Conservation (phyloP, 2,329 filamentous ascomycete species). For the Alternaria sp. region DNA sequence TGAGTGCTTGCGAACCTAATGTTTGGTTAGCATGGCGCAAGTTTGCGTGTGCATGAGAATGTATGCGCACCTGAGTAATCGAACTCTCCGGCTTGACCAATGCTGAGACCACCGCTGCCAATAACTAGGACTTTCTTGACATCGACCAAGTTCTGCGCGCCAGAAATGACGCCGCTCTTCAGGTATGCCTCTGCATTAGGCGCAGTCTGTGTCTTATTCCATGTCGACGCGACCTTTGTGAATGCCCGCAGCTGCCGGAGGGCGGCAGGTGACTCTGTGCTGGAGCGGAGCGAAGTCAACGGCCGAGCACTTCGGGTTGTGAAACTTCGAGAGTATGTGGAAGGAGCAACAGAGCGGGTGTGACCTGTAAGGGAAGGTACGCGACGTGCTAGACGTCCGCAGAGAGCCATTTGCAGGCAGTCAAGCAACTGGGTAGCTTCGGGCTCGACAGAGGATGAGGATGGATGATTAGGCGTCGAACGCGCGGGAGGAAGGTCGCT, state of each 20-base stretch:
- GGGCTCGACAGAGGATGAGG: conserved; percentile 35
- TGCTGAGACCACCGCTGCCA: conserved; percentile 91
- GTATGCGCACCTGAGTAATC: conserved; percentile 84
- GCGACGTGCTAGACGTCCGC: conserved; percentile 51
- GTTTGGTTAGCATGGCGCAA: conserved; percentile 19
- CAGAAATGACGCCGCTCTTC: conserved; percentile 84
- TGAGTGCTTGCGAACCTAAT: conserved; percentile 89
- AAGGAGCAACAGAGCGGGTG: conserved; percentile 38
- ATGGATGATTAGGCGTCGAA: conserved; percentile 21
- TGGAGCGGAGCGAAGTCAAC: conserved; percentile 36
- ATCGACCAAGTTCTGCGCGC: conserved; percentile 75
- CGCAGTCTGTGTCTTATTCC: conserved; percentile 65
- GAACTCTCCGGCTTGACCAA: conserved; percentile 97
- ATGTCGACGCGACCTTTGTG: conserved; percentile 43
- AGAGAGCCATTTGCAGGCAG: conserved; percentile 49
- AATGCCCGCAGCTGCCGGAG: conserved; percentile 48
- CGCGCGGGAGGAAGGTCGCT: conserved; percentile 25
- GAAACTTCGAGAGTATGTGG: conserved; percentile 40
- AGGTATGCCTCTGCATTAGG: conserved; percentile 87
- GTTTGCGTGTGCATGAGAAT: neutral
- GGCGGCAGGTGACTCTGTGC: conserved; percentile 40
- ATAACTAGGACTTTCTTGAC: conserved; percentile 98
- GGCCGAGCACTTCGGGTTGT: conserved; percentile 41
- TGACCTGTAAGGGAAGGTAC: conserved; percentile 44
- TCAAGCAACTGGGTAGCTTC: conserved; percentile 39